Evolutionary conservation across 2,329 filamentous ascomycete species (phyloP), one percentile per base, ranked within the genome.

Genomic region (Colletotrichum sp.): DNA sequence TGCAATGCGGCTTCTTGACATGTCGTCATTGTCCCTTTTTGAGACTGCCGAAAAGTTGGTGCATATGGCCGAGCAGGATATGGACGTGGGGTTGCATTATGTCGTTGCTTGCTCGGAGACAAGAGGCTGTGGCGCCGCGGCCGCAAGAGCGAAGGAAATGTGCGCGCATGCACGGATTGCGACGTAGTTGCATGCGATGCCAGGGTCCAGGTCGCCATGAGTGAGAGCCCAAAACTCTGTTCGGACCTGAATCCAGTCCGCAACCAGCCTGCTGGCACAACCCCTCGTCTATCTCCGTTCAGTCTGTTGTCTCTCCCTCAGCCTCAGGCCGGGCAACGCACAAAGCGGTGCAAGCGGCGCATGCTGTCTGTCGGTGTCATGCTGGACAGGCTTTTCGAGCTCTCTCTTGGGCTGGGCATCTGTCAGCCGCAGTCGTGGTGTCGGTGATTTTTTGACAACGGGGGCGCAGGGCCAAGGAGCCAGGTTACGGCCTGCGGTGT

Each of bases 391-490:
- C 6, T 26, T 12, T 30, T 32, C 15, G 28, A 60, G 28, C 26
- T 60, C 18, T 26, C 24, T 30, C 16, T 32, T 59, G 49, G 52
- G 66, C 66, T 66, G 26, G 66, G 44, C 44, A 49, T 21, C 15
- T 39, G 49, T 75, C 72, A 68, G 69, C 44, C 69, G 72, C 63
- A 68, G 55, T 36, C 44, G 9, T 18, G 57, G 36, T 49, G 69
- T 64, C 72, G 72, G 69, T 55, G 63, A 57, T 59, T 75, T 75
- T 63, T 72, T 52, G 55, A 66, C 24, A 62, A 64, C 68, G 68
- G 69, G 39, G 62, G 63, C 30, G 69, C 63, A 68, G 57, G 34
- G 72, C 63, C 72, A 75, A 68, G 57, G 30, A 60, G 69, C 52
- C 62, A 18, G 68, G 60, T 55, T 71, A 13, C 59, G 62, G 62